Conservation (phyloP, 108 stramenopile species). For the Pseudonitzschia pungens region DNA sequence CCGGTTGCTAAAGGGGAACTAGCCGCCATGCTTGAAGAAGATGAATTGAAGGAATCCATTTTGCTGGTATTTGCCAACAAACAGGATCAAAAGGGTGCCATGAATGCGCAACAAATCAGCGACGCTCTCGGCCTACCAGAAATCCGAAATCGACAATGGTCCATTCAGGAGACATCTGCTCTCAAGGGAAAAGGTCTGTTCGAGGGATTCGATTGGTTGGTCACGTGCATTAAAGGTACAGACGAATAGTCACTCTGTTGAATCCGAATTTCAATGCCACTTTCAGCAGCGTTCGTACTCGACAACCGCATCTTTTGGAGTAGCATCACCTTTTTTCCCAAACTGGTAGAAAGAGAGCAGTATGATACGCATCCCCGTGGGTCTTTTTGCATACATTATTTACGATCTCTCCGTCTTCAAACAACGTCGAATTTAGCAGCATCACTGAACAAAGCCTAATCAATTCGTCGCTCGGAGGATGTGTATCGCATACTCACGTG, state of each 20-base stretch:
- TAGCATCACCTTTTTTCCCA: too few relatives aligned
- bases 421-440: too few relatives aligned
- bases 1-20: conserved; percentile 94
- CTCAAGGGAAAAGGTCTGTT: conserved; percentile 97
- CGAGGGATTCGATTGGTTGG: conserved; percentile 99
- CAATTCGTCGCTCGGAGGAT: too few relatives aligned
- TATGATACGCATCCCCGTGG: too few relatives aligned
- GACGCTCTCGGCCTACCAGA: conserved; percentile 96
- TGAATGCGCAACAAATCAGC: conserved; percentile 95
- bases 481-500: too few relatives aligned
- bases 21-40: conserved; percentile 97
- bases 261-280: too few relatives aligned
- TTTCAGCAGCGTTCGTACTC: too few relatives aligned
- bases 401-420: too few relatives aligned
- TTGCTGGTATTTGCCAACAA: conserved; percentile 99
- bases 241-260: conserved; percentile 38
- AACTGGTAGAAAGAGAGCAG: too few relatives aligned
- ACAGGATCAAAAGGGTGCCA: conserved; percentile 98
- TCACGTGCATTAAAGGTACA: conserved; percentile 92
- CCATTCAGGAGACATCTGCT: conserved; percentile 99
- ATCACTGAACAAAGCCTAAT: too few relatives aligned
- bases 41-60: conserved; percentile 95
- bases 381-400: too few relatives aligned
- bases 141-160: conserved; percentile 97
- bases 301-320: too few relatives aligned